A percentile compares a stretch with the other conserved stretches of the same genome.
phyloP scores from a whole-genome alignment of 1,284 basidiomycete species.

The Porogramme epimiltina region DNA sequence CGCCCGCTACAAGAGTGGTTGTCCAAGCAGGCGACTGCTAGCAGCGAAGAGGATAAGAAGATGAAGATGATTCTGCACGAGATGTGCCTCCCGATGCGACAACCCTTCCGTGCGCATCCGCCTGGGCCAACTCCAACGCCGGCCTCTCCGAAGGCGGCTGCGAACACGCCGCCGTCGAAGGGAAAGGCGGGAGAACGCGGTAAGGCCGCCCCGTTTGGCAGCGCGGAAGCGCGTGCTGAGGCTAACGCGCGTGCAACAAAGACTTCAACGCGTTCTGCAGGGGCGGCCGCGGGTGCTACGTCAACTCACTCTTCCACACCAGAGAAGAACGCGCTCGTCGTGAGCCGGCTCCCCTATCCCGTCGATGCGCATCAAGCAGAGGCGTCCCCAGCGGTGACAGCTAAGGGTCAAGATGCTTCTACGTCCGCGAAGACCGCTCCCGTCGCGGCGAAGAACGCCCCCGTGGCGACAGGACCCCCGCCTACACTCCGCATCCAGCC shows the following conservation, averaged over 20 bases:
- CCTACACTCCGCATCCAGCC: conserved; percentile 9
- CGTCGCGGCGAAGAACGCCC: background rate
- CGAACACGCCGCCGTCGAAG: background rate
- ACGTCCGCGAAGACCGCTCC: background rate
- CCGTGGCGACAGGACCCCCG: conserved; percentile 1
- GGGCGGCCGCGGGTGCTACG: background rate
- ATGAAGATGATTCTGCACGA: conserved; percentile 16
- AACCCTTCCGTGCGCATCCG: conserved; percentile 6
- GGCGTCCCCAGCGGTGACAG: background rate
- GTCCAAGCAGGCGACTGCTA: conserved; percentile 10
- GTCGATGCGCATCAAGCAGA: too few species aligned
- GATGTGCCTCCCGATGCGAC: conserved; percentile 10
- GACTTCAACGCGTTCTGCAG: conserved; percentile 7
- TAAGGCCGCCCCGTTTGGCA: conserved; percentile 20
- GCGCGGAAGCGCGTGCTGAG: conserved; percentile 19
- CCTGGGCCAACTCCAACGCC: background rate
- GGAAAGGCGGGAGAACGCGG: conserved; percentile 10
- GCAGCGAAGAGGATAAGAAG: conserved; percentile 18
- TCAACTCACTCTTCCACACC: background rate
- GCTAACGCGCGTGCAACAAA: conserved; percentile 15
- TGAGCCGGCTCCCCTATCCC: conserved; percentile 12
- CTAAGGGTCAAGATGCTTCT: background rate
- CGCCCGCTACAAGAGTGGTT: conserved; percentile 24
- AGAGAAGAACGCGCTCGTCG: conserved; percentile 10
- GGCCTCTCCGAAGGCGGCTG: background rate